Evolutionary conservation across 345 rosid species (phyloP).

Genomic region (Syzygium oleosum): DNA sequence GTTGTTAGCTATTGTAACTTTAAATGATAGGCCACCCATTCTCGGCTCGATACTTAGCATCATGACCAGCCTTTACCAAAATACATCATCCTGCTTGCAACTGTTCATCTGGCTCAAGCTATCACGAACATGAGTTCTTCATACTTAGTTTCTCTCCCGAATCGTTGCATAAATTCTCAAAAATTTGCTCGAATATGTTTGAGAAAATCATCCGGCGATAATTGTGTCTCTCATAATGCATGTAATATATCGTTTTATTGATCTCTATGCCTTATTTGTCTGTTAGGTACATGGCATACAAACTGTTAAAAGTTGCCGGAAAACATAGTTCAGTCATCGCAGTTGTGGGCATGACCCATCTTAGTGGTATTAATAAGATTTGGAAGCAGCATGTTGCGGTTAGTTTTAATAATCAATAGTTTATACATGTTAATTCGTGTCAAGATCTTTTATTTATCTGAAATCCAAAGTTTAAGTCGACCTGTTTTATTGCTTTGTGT

Average conservation of each 20-base stretch:
- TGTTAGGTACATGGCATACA: too few relatives aligned
- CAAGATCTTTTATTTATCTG: not conserved
- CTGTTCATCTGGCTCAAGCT: too few relatives aligned
- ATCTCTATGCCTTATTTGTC: too few relatives aligned
- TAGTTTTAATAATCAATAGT: slow-evolving; percentile 3
- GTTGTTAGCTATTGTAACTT: not conserved
- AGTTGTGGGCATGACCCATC: slow-evolving; percentile 90
- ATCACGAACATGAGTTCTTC: too few relatives aligned
- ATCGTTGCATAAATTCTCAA: too few relatives aligned
- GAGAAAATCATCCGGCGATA: too few relatives aligned
- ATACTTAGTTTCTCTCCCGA: too few relatives aligned
- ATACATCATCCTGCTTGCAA: not conserved
- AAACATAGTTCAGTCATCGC: slow-evolving; percentile 52
- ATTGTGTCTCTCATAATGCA: too few relatives aligned
- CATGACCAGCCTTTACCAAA: not conserved
- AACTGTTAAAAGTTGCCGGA: too few relatives aligned
- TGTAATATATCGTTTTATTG: too few relatives aligned
- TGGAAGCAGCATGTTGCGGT: slow-evolving; percentile 79
- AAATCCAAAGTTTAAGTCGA: not conserved
- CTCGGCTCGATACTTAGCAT: not conserved
- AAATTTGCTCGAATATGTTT: too few relatives aligned
- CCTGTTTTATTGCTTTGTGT: not conserved
- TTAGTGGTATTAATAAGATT: slow-evolving; percentile 64
- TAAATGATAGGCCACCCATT: not conserved
- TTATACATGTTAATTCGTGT: too few relatives aligned